phyloP scores from a whole-genome alignment of 768 basidiomycete species.

The Rhizopogon salebrosus region DNA sequence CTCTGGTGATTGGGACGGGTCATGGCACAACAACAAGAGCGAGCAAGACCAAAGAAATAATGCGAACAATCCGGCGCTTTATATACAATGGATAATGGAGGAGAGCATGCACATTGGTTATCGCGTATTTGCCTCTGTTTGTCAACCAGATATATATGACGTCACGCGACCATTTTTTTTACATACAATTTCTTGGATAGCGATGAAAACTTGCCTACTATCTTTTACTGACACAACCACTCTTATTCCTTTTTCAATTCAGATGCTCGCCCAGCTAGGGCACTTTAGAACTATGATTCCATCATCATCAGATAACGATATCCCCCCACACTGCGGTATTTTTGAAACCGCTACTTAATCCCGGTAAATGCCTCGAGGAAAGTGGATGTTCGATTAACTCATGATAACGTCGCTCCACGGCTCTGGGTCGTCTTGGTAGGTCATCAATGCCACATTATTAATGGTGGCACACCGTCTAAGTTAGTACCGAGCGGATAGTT shows the following conservation, averaged over 20 bases:
- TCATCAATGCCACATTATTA: background rate
- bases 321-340: no score
- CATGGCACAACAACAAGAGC: constrained; percentile 8
- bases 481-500: background rate
- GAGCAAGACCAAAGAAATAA: background rate
- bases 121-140: constrained; percentile 11
- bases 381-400: background rate
- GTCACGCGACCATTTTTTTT: constrained; percentile 13
- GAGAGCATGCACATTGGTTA: background rate
- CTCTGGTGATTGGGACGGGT: constrained; percentile 12
- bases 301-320: background rate
- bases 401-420: background rate
- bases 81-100: constrained; percentile 8
- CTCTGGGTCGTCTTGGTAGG: background rate
- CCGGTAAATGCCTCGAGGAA: background rate
- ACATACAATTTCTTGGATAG: no score
- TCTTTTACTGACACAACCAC: no score
- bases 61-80: background rate
- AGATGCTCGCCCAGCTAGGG: no score
- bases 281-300: background rate
- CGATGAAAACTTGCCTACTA: no score
- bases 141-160: constrained; percentile 12
- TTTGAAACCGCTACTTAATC: background rate
- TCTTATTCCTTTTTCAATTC: background rate
- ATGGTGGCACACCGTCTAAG: background rate